phyloP scores from a whole-genome alignment of 192 early-diverging fungal genomes.

The Phycomyces blakesleeanus region DNA sequence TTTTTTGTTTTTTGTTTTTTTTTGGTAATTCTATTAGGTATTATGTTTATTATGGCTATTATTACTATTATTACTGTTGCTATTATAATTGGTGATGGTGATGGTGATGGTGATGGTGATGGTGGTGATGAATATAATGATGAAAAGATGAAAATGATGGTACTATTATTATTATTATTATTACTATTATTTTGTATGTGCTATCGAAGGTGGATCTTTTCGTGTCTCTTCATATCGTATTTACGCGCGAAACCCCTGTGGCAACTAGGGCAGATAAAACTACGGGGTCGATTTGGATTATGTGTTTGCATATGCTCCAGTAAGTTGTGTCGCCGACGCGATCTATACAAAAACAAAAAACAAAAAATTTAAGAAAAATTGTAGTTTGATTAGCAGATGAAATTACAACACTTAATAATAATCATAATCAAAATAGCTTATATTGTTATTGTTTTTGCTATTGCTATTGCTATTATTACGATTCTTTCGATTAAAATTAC shows the following conservation, averaged over 20 bases:
- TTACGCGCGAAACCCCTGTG: conserved; percentile 16
- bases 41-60: neutral
- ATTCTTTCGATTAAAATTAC: too few species aligned
- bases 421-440: too few species aligned
- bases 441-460: too few species aligned
- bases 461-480: too few species aligned
- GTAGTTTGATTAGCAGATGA: too few species aligned
- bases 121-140: neutral
- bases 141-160: neutral
- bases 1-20: too few species aligned
- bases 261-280: conserved; percentile 13
- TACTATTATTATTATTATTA: conserved; percentile 1
- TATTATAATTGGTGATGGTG: conserved; percentile 1
- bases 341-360: conserved; percentile 1
- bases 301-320: conserved; percentile 24
- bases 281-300: conserved; percentile 15
- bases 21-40: too few species aligned
- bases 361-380: too few species aligned
- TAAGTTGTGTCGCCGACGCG: conserved; percentile 19
- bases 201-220: conserved; percentile 24
- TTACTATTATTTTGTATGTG: neutral
- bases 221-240: conserved; percentile 25
- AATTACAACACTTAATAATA: too few species aligned
- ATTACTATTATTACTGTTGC: neutral
- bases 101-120: conserved; percentile 1